Conservation (phyloP, 164 flowering plant genomes). For the Magnolia sinica region DNA sequence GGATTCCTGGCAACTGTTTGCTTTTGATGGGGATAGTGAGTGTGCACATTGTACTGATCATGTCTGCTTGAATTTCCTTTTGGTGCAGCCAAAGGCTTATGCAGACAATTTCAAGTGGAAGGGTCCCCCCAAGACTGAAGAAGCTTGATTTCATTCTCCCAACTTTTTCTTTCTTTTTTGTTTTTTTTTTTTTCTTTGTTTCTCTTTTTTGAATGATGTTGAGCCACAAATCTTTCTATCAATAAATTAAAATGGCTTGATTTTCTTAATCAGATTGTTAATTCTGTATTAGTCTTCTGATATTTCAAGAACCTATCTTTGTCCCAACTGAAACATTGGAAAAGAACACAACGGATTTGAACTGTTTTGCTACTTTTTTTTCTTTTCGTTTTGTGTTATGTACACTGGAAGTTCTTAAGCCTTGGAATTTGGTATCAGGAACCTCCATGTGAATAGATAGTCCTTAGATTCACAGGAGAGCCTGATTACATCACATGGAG, state of each 20-base stretch:
- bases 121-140: slow-evolving; percentile 27
- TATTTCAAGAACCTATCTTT: neutral
- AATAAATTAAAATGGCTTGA: neutral
- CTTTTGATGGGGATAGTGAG: no score
- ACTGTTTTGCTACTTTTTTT: neutral
- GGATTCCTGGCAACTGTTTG: neutral
- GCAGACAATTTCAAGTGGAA: slow-evolving; percentile 44
- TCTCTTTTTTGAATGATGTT: neutral
- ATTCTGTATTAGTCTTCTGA: neutral
- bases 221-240: no score
- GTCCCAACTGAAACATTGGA: neutral
- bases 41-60: neutral
- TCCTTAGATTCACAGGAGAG: slow-evolving; percentile 62
- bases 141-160: slow-evolving; percentile 9
- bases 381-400: neutral
- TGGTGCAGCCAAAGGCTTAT: slow-evolving; percentile 28
- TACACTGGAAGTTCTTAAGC: slow-evolving; percentile 6
- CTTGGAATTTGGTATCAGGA: slow-evolving; percentile 28
- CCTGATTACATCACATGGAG: slow-evolving; percentile 59
- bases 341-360: neutral
- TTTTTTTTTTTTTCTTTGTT: neutral
- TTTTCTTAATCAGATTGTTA: neutral
- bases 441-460: slow-evolving; percentile 79
- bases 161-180: neutral
- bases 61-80: neutral